Evolutionary conservation across 106 monocot species (phyloP), one percentile per base, ranked within the genome.

Genomic region (Alisma plantagoaquatica): DNA sequence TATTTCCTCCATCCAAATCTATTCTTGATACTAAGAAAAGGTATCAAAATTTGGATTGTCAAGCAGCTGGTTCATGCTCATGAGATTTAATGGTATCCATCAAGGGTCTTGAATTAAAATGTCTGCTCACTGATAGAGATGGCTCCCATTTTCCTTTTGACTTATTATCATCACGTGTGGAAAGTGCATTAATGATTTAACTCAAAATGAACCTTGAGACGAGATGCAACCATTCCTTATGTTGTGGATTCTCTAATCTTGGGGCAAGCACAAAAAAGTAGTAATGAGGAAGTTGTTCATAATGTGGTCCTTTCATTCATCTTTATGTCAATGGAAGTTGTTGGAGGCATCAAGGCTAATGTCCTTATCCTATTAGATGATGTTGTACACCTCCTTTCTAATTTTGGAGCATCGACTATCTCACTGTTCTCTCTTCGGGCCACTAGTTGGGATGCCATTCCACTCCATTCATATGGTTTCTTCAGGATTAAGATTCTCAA

Each of bases 381-480:
- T 59, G 59, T 44, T 1, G 59, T 44, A 6, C 59, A 59, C 26
- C 59, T 59, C 12, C 43, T 59, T 6, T 59, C 59, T 2, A 44
- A 59, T 27, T 41, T 59, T 9, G 59, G 43, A 23, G 41, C 59
- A 23, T 59, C 45, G 11, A 44, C 59, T 26, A 59, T 59, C 0
- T 59, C 59, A 2, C 27, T 59, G 19, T 59, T 59, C 43, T 59
- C 59, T 26, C 41, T 59, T 20, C 45, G 59, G 59, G 59, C 59
- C 2, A 44, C 43, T 26, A 44, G 59, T 23, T 59, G 59, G 59
- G 59, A 59, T 15, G 59, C 59, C 2, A 59, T 44, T 0, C 59
- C 59, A 45, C 59, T 41, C 16, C 59, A 59, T 27, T 59, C 59
- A 11, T 59, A 59, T 43, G 59, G 59, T 12, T 59, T 59, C 43